Base-by-base conservation (phyloP, 108 stramenopile species). In the Skeletonema marinoi region DNA sequence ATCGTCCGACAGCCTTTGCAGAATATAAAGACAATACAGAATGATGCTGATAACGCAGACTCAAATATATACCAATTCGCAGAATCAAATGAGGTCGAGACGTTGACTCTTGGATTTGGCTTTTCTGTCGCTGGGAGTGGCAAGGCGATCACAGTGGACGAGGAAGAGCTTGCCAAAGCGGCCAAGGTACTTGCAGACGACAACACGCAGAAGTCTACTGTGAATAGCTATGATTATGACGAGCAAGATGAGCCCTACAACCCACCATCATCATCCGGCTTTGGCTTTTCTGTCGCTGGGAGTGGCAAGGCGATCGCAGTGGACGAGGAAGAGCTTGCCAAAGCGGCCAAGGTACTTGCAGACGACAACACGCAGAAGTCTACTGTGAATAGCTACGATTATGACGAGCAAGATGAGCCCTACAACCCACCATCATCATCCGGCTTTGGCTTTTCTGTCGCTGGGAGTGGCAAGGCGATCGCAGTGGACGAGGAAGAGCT, bases 61-160 rank as follows among this genome's bases (percentile, higher is more conserved):
- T 3, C 44, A n/a, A 46, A 46, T 16, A 16, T 46, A 1, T 4
- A 46, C 0, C 39, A 3, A 12, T 41, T 41, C 11, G 1, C 10
- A 41, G 39, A 41, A 12, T 0, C 36, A 36, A 25, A 36, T 6
- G 25, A 25, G 0, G 0, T 25, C 25, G 25, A 25, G 25, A 25
- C 25, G 25, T 25, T 25, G 0, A 25, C 25, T 0, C 25, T 25
- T 25, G 14, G n/a, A 1, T 32, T 29, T 1, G 33, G 56, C 60
- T 84, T 84, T 30, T 48, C 39, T 6, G 80, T 68, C 19, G 83
- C 78, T 19, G 84, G 75, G 8, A 70, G 21, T n/a, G 78, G 78
- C 12, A 41, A 32, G 32, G n/a, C 41, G 6, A 74, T 82, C 29
- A 31, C 48, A 29, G 78, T 79, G 1, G 73, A 81, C n/a, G 61